Conservation (phyloP, 2,329 filamentous ascomycete genomes). For the Coniochaeta sp. region DNA sequence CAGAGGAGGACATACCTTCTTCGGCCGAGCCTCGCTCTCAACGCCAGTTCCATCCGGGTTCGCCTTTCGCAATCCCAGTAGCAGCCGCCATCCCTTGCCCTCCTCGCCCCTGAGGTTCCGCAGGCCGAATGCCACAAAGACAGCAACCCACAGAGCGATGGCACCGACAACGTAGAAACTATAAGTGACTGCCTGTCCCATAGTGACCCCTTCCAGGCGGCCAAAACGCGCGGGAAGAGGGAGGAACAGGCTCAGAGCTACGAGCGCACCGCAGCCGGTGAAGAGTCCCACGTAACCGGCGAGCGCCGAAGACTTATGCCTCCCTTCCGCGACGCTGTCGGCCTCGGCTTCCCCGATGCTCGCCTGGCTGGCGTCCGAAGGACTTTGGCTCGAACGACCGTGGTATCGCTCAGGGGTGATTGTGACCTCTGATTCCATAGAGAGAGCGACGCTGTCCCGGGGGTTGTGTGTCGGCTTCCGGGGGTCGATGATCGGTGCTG, state of each 20-base stretch:
- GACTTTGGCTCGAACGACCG: not conserved
- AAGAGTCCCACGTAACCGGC: slow-evolving; percentile 89
- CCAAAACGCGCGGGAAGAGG: slow-evolving; percentile 77
- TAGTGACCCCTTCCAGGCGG: slow-evolving; percentile 61
- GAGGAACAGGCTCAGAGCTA: slow-evolving; percentile 76
- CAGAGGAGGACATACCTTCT: slow-evolving; percentile 7
- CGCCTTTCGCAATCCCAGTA: slow-evolving; percentile 35
- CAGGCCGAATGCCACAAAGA: slow-evolving; percentile 74
- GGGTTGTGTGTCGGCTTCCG: slow-evolving; percentile 30
- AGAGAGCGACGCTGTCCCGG: slow-evolving; percentile 55
- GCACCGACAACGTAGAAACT: slow-evolving; percentile 82
- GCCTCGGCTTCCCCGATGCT: slow-evolving; percentile 8
- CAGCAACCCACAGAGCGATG: slow-evolving; percentile 63
- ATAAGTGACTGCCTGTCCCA: slow-evolving; percentile 66
- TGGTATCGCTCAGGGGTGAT: slow-evolving; percentile 60
- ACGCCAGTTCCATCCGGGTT: slow-evolving; percentile 10
- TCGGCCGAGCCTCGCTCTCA: slow-evolving; percentile 4
- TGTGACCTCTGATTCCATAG: slow-evolving; percentile 65
- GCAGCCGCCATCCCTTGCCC: slow-evolving; percentile 60
- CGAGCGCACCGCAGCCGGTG: slow-evolving; percentile 82
- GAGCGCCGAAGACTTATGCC: slow-evolving; percentile 50
- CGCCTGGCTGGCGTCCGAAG: not conserved
- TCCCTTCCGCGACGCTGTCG: slow-evolving; percentile 11
- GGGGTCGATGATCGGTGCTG: slow-evolving; percentile 10
- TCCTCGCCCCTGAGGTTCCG: slow-evolving; percentile 64